A percentile compares a stretch with the other conserved stretches of the same genome.
phyloP scores from a whole-genome alignment of 2,329 filamentous ascomycete genomes.

The Xenoacremonium recifei region DNA sequence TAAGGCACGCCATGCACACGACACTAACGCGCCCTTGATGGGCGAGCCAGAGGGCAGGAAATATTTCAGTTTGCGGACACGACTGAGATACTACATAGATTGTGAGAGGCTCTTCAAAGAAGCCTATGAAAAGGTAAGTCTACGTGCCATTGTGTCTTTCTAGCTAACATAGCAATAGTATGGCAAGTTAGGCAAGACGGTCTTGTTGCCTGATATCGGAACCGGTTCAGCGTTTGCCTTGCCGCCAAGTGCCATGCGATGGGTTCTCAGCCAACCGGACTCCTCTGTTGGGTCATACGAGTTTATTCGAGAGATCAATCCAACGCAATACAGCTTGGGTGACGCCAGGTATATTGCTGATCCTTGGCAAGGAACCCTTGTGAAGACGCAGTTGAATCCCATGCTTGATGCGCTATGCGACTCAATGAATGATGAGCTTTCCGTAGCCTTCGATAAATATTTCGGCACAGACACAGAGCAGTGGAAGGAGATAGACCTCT shows the following conservation, averaged over 20 bases:
- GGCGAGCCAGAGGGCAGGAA: too few relatives aligned
- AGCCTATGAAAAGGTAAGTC: slow-evolving; percentile 29
- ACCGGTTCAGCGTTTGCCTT: slow-evolving; percentile 40
- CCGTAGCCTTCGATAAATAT: slow-evolving; percentile 31
- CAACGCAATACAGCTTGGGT: slow-evolving; percentile 36
- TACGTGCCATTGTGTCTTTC: accelerated
- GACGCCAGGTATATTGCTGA: slow-evolving; percentile 32
- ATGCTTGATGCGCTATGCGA: slow-evolving; percentile 32
- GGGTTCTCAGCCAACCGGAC: slow-evolving; percentile 40
- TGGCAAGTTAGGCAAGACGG: slow-evolving; percentile 38
- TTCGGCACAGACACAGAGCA: slow-evolving; percentile 32
- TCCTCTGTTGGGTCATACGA: slow-evolving; percentile 29
- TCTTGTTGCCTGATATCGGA: slow-evolving; percentile 40
- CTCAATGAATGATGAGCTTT: slow-evolving; percentile 34
- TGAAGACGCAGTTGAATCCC: slow-evolving; percentile 35
- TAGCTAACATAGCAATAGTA: too few relatives aligned
- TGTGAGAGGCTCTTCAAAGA: slow-evolving; percentile 29
- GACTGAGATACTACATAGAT: slow-evolving; percentile 27
- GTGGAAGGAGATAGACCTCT: slow-evolving; percentile 34
- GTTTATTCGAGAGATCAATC: slow-evolving; percentile 38
- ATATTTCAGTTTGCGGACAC: slow-evolving; percentile 32
- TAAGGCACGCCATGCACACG: too few relatives aligned
- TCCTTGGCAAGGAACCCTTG: slow-evolving; percentile 32
- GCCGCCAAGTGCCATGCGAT: slow-evolving; percentile 37
- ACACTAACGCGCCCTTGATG: too few relatives aligned